Conservation (phyloP, 176 grass and related monocot genomes). For the Ananas comosus region DNA sequence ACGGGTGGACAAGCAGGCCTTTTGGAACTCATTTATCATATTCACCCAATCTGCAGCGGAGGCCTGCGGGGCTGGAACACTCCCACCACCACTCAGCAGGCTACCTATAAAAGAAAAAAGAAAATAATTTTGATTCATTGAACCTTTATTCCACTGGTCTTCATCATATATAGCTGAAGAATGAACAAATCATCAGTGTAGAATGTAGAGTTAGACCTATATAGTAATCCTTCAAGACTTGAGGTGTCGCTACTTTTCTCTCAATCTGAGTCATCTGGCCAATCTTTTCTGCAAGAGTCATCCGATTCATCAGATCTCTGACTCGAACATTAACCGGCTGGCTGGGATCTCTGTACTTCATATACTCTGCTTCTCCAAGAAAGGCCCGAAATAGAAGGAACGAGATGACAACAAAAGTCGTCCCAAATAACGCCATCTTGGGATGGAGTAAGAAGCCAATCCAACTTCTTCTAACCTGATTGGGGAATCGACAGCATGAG, state of each 20-base stretch:
- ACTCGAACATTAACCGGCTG: conserved; percentile 47
- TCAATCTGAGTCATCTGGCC: conserved; percentile 99
- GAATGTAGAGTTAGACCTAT: conserved; percentile 37
- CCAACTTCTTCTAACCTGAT: conserved; percentile 14
- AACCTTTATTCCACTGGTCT: neutral
- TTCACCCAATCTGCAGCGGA: conserved; percentile 45
- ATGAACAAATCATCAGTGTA: neutral
- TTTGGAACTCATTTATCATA: conserved; percentile 72
- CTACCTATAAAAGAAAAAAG: conserved; percentile 36
- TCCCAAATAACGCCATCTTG: conserved; percentile 51
- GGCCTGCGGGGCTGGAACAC: conserved; percentile 54
- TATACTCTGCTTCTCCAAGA: conserved; percentile 33
- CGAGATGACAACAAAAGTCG: conserved; percentile 26
- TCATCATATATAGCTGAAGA: neutral
- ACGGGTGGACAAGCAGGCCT: conserved; percentile 51
- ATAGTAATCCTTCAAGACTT: conserved; percentile 62
- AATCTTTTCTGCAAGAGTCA: conserved; percentile 89
- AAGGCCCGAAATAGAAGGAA: conserved; percentile 43
- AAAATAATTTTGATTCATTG: neutral
- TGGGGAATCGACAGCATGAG: conserved; percentile 1
- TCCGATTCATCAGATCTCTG: conserved; percentile 39
- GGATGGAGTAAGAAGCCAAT: conserved; percentile 26
- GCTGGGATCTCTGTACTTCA: conserved; percentile 52
- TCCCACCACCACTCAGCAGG: conserved; percentile 85
- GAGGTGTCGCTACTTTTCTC: conserved; percentile 46